These are phyloP conservation scores for Dryas drummondii DNA, from an alignment of 306 rosid genomes.

Conservation along the genomic window DNA sequence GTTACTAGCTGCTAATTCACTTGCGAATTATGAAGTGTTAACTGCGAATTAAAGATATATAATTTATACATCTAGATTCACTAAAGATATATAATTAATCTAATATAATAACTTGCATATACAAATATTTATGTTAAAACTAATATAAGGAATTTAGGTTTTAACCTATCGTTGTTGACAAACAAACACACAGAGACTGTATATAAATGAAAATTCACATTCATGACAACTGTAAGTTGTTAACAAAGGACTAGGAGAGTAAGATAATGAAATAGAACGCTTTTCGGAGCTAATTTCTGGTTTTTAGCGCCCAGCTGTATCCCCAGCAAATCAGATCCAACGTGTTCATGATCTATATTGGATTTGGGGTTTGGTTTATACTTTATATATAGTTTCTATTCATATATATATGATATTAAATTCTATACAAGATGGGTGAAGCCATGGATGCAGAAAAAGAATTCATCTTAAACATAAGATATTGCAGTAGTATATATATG, in stretches of 20 bases:
- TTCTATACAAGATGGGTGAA: too few relatives aligned
- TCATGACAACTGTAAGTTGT: conserved; percentile 8
- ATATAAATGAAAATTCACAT: conserved; percentile 5
- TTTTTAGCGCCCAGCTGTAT: conserved; percentile 13
- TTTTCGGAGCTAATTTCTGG: conserved; percentile 21
- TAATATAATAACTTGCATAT: too few relatives aligned
- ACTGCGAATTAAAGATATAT: too few relatives aligned
- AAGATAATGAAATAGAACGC: not conserved
- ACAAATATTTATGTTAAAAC: not conserved
- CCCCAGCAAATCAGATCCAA: conserved; percentile 27
- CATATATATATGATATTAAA: not conserved
- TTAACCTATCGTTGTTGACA: conserved; percentile 17
- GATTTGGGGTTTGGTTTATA: conserved; percentile 12
- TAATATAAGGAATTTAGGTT: conserved; percentile 1
- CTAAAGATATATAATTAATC: not conserved
- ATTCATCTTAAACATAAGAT: too few relatives aligned
- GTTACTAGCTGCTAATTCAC: too few relatives aligned
- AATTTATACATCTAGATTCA: not conserved
- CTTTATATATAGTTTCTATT: not conserved
- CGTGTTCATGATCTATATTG: not conserved
- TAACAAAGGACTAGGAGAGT: not conserved
- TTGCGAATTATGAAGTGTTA: too few relatives aligned
- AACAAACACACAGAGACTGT: not conserved
- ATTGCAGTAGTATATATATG: too few relatives aligned
- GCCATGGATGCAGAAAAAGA: too few relatives aligned